Evolutionary conservation across 345 rosid genomes (phyloP).

Genomic region (thale cress (Arabidopsis thaliana)): TAIR10.1 NC_003071.7:6857501-6858000

Average conservation of each 20-base stretch:
- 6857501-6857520: not conserved
- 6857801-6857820: not conserved
- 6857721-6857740: constrained; percentile 16
- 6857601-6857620: not conserved
- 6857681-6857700: not conserved
- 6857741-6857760: not conserved
- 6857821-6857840: not conserved
- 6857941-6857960: not conserved
- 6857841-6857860: not conserved
- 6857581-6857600: not conserved
- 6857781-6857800: not conserved
- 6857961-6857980: not conserved
- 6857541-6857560: not conserved
- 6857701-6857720: not conserved
- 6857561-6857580: not conserved
- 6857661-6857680: not conserved
- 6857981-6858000: not conserved
- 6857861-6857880: constrained; percentile 10
- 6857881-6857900: not conserved
- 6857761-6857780: not conserved
- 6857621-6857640: not conserved
- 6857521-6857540: not conserved
- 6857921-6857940: not conserved
- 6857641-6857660: not conserved
- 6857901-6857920: not conserved